Conservation (phyloP, 352 stramenopile species). For the Thalassiosira allenii region DNA sequence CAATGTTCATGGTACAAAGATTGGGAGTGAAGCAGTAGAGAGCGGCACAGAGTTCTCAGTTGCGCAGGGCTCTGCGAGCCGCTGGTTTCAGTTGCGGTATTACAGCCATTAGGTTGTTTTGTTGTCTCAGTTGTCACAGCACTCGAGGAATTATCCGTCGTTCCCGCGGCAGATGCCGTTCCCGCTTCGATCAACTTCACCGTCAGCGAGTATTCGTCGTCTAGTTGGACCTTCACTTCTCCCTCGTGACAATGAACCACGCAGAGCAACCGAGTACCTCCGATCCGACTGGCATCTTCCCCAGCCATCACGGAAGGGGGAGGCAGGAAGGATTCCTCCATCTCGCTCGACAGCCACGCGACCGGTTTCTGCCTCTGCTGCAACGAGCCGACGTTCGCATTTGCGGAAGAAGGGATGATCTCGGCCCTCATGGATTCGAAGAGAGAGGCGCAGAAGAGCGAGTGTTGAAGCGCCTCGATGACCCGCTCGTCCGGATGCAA, state of each 20-base stretch:
- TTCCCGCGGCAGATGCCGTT: constrained; percentile 34
- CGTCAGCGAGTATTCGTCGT: constrained; percentile 82
- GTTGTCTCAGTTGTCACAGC: no score
- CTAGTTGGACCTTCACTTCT: constrained; percentile 85
- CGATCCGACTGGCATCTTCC: constrained; percentile 24
- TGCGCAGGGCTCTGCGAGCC: constrained; percentile 70
- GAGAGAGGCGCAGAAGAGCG: constrained; percentile 83
- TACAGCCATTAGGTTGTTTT: no score
- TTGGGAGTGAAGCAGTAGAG: constrained; percentile 81
- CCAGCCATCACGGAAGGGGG: constrained; percentile 69
- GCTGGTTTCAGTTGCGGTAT: constrained; percentile 34
- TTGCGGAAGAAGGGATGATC: constrained; percentile 55
- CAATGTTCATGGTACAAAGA: constrained; percentile 82
- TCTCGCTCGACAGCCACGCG: constrained; percentile 79
- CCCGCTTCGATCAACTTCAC: constrained; percentile 81
- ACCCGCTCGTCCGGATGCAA: constrained; percentile 68
- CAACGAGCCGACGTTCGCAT: neutral
- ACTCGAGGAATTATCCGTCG: constrained; percentile 10
- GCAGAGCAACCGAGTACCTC: constrained; percentile 52
- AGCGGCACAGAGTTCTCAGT: constrained; percentile 73
- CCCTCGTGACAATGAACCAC: constrained; percentile 84
- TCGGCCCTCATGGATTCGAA: constrained; percentile 84
- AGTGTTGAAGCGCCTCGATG: constrained; percentile 82
- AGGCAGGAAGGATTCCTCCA: constrained; percentile 80
- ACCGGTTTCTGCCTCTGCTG: constrained; percentile 46